phyloP scores from a whole-genome alignment of 306 rosid genomes.

The Dryas drummondii region DNA sequence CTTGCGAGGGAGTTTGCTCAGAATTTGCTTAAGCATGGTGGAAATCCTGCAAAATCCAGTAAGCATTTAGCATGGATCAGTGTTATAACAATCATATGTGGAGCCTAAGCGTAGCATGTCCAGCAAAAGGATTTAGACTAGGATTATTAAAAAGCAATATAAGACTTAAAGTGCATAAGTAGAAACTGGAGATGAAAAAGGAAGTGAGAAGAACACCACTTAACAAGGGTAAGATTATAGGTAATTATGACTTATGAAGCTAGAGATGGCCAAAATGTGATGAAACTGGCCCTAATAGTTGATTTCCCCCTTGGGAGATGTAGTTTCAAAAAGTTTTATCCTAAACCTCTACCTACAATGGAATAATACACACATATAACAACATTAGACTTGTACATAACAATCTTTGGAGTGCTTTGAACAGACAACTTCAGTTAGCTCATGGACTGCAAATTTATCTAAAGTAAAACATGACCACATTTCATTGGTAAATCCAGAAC shows the following conservation, averaged over 20 bases:
- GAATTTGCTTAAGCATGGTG: conserved; percentile 90
- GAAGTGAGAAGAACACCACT: neutral
- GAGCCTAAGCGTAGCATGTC: neutral
- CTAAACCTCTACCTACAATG: neutral
- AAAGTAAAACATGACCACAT: neutral
- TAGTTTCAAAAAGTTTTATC: neutral
- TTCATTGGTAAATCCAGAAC: neutral
- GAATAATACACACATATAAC: neutral
- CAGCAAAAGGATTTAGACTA: neutral
- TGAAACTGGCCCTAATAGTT: neutral
- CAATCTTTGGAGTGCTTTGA: neutral
- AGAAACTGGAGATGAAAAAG: neutral
- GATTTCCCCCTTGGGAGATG: neutral
- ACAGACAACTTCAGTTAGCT: neutral
- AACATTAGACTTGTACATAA: too few species aligned
- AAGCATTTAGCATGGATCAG: conserved; percentile 32
- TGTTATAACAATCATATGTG: conserved; percentile 14
- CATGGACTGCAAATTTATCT: neutral
- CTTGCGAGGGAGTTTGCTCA: conserved; percentile 88
- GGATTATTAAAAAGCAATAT: conserved; percentile 7
- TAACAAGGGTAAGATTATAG: too few species aligned
- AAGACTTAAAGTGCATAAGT: neutral
- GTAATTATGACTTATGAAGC: neutral
- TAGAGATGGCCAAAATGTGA: neutral
- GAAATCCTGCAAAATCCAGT: conserved; percentile 26